Evolutionary conservation across 208 protist genomes (phyloP), one percentile per base, ranked within the genome.

Genomic region (Lotmaria passim): DNA sequence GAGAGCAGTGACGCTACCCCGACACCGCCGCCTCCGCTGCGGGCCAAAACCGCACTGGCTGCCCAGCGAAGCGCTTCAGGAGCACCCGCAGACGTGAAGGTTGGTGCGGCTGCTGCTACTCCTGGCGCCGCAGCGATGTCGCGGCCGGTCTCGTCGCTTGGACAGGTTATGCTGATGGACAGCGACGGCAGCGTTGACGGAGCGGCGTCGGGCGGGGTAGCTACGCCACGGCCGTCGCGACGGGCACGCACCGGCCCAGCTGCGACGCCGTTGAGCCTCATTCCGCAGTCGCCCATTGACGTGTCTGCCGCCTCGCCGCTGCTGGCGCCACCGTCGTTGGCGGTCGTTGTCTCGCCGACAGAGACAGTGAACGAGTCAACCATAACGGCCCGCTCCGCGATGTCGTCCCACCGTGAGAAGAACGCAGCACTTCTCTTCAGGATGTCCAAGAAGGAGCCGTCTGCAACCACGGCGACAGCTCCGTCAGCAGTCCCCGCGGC

Each of bases 1-100:
- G 61, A 76, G 23, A 70, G 70, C 46, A 48, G 21, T n/a, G 70
- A 76, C 28, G 19, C 38, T 23, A 26, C 46, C 10, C 36, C 36
- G 23, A 28, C 38, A 5, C 50, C 47, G 8, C 60, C 48, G 19
- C 50, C 47, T 21, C 60, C 48, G 19, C 47, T 56, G 36, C 36
- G 34, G 19, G 39, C 44, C n/a, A 44, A 44, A 21, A 3, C 52
- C 33, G 39, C 36, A 19, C 39, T 60, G 43, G 34, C 34, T n/a
- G 14, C 12, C 52, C 51, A 8, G 38, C 36, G 63, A 28, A 57
- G 21, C 12, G 34, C 33, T 3, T 7, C 47, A 6, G 23, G 21
- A 31, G 52, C 11, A 3, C 19, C 31, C 21, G 38, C 39, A 7
- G 15, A 3, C 12, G 0, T n/a, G n/a, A n/a, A n/a, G n/a, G n/a